Evolutionary conservation across 768 basidiomycete genomes (phyloP), one percentile per base, ranked within the genome.

Genomic region (Suillus bovinus): DNA sequence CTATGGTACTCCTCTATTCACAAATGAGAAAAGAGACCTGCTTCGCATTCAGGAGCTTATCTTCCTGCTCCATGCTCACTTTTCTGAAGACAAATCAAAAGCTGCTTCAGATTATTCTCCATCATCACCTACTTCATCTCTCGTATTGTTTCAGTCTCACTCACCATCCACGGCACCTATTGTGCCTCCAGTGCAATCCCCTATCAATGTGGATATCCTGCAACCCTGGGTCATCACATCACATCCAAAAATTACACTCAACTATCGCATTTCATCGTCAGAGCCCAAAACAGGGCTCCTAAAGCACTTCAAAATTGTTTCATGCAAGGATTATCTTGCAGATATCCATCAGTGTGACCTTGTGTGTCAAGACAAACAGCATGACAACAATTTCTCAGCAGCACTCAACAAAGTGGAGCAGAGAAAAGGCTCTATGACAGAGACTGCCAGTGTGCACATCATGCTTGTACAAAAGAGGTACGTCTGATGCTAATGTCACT

Each of bases 401-500:
- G n/a, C 50, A 27, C 50, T 52, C 5, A 24, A 33, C 2, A 22
- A 16, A 33, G 50, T 13, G 4, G 31, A 52, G n/a, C 13, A 8
- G 50, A 52, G n/a, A 52, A 41, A 41, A 17, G 16, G 39, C 39
- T 16, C 39, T 41, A 41, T 41, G 39, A 41, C 39, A 16, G 39
- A 41, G 39, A 41, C 17, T 17, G 17, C 39, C 39, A 41, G 39
- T 5, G 17, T 41, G 39, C 39, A 16, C 39, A 41, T 41, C 39
- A 6, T 41, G 39, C 39, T 16, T 17, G 39, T 16, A 7, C 17
- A 17, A 41, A 41, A 17, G 6, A 41, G 14, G 39, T 41, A 6
- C 14, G 17, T 41, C 50, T 52, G 14, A 33, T 61, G 72, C 1
- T 17, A 41, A 41, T 36, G 36, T 36, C 5, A 5, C 36, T 36